A percentile compares a stretch with the other conserved stretches of the same genome.
Evolutionary conservation across 768 basidiomycete species (phyloP).

Genomic region (Termitomyces sp.): DNA sequence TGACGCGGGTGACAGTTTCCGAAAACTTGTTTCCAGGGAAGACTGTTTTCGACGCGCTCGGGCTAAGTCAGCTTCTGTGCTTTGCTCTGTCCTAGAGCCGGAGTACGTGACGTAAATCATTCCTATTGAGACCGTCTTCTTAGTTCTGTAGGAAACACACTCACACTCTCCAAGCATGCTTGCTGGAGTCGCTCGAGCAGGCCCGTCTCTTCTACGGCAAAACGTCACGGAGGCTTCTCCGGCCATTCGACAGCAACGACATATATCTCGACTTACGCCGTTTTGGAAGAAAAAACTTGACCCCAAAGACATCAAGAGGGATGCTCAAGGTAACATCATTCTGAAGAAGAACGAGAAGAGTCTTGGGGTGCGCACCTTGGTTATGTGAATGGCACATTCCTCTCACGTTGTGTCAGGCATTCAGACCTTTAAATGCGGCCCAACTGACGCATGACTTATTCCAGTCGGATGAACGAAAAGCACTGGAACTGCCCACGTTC

Average conservation of each 20-base stretch:
- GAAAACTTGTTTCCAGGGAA: neutral
- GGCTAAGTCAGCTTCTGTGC: neutral
- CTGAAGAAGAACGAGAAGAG: constrained; percentile 18
- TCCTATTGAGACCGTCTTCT: neutral
- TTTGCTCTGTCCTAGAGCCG: neutral
- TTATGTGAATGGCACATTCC: neutral
- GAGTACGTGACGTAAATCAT: neutral
- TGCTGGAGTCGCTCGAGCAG: constrained; percentile 3
- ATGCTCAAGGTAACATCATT: constrained; percentile 10
- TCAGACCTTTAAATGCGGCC: constrained; percentile 39
- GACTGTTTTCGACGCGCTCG: neutral
- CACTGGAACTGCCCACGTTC: constrained; percentile 35
- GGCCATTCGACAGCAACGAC: neutral
- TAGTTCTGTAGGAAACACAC: neutral
- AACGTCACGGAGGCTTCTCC: neutral
- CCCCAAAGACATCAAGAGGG: neutral
- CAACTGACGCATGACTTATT: constrained; percentile 37
- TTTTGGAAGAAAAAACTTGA: constrained; percentile 1
- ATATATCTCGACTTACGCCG: neutral
- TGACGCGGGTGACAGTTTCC: neutral
- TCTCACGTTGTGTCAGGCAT: neutral
- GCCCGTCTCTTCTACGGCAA: constrained; percentile 6
- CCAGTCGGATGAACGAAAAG: constrained; percentile 25
- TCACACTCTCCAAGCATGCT: constrained; percentile 1
- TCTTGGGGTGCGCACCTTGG: constrained; percentile 21